A percentile compares a stretch with the other conserved stretches of the same genome.
These are phyloP conservation scores for Calonectria naviculata DNA, from an alignment of 2,329 filamentous ascomycete genomes.

Conservation along the genomic window DNA sequence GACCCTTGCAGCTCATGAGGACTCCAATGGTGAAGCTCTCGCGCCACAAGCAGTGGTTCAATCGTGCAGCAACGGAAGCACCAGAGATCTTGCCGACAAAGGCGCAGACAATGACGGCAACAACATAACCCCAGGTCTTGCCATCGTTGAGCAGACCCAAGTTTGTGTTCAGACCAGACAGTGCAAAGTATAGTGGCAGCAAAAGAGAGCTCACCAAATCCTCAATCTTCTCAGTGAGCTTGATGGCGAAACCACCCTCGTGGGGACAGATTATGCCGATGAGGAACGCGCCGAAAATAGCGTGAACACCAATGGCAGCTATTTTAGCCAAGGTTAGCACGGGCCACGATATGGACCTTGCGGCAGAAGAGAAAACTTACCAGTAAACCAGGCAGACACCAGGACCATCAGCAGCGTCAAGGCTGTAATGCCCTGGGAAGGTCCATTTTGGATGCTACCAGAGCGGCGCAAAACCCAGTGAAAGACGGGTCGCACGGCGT, in stretches of 20 bases:
- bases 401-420: constrained; percentile 85
- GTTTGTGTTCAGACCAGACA: constrained; percentile 90
- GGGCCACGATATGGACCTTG: neutral
- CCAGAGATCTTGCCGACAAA: constrained; percentile 89
- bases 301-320: constrained; percentile 86
- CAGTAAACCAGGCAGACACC: constrained; percentile 85
- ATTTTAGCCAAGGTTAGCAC: neutral
- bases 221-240: constrained; percentile 93
- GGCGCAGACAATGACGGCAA: constrained; percentile 84
- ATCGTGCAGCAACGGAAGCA: constrained; percentile 80
- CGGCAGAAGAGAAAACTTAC: constrained; percentile 41
- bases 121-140: constrained; percentile 88
- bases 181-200: constrained; percentile 90
- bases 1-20: constrained; percentile 96
- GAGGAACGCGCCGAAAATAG: constrained; percentile 94
- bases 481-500: constrained; percentile 78
- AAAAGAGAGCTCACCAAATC: constrained; percentile 88
- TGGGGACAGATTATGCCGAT: constrained; percentile 91
- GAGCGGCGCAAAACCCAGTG: constrained; percentile 78
- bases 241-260: constrained; percentile 90
- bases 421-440: constrained; percentile 85
- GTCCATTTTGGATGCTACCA: constrained; percentile 86
- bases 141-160: constrained; percentile 85
- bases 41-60: constrained; percentile 82
- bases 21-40: constrained; percentile 90